phyloP scores from a whole-genome alignment of 1,284 basidiomycete genomes.

The Cutaneotrichosporon cyanovorans region DNA sequence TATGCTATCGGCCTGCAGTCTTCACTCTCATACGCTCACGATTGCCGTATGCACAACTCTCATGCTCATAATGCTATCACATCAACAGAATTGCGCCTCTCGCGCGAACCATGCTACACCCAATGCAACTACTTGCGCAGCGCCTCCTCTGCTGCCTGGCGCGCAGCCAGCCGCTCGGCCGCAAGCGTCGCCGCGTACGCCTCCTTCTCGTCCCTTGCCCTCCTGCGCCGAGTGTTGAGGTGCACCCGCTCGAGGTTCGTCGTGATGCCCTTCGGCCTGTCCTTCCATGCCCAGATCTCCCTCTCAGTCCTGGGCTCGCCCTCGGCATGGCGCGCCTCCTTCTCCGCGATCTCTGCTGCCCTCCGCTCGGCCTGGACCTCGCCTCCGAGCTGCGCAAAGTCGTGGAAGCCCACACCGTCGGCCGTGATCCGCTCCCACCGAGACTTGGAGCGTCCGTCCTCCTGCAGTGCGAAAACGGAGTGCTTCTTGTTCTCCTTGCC shows the following conservation, averaged over 20 bases:
- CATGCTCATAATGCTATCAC: no score
- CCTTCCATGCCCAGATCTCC: conserved; percentile 26
- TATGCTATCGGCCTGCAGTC: no score
- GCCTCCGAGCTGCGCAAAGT: background rate
- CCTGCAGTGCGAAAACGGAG: conserved; percentile 8
- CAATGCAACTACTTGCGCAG: conserved; percentile 1
- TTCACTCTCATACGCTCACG: no score
- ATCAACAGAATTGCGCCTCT: no score
- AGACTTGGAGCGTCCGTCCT: background rate
- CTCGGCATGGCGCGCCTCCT: background rate
- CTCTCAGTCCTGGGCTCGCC: conserved; percentile 15
- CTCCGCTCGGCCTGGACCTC: conserved; percentile 1
- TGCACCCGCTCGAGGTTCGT: conserved; percentile 28
- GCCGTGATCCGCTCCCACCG: conserved; percentile 3
- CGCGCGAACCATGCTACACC: conserved; percentile 8
- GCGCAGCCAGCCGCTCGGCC: conserved; percentile 3
- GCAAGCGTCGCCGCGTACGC: conserved; percentile 6
- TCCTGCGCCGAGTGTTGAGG: conserved; percentile 27
- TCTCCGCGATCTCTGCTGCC: conserved; percentile 1
- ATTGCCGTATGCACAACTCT: no score
- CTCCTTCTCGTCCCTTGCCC: conserved; percentile 26
- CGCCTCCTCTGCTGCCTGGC: conserved; percentile 3
- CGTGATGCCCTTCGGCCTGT: conserved; percentile 25
- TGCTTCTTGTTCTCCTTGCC: conserved; percentile 2
- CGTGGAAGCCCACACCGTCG: conserved; percentile 4